These are phyloP conservation scores for Colletotrichum graminicola DNA, from an alignment of 2,329 filamentous ascomycete genomes.

Conservation along the genomic window DNA sequence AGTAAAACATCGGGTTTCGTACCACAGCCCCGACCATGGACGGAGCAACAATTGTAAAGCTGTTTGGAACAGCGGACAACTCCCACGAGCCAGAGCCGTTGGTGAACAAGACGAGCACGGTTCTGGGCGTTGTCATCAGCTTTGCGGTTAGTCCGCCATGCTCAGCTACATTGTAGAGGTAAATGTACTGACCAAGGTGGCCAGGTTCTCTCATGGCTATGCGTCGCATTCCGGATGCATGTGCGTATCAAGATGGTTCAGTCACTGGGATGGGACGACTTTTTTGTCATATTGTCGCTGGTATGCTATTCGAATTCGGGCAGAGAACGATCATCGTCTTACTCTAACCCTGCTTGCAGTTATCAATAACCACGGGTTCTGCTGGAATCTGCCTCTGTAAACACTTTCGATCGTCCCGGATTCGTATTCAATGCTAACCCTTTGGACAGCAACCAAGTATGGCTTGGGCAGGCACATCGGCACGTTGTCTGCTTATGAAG, in stretches of 20 bases:
- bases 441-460: constrained; percentile 43
- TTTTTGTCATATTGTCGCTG: constrained; percentile 51
- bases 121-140: constrained; percentile 48
- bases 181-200: background rate
- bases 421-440: background rate
- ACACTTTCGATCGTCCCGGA: background rate
- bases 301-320: constrained; percentile 44
- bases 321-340: background rate
- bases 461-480: constrained; percentile 46
- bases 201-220: constrained; percentile 49
- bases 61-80: constrained; percentile 35
- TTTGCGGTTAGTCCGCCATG: constrained; percentile 45
- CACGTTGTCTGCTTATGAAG: constrained; percentile 38
- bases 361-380: constrained; percentile 23
- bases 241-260: constrained; percentile 46
- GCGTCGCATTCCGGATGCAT: constrained; percentile 47
- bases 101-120: constrained; percentile 47
- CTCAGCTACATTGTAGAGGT: rapidly evolving
- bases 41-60: constrained; percentile 12
- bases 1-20: constrained; percentile 3
- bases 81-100: constrained; percentile 47
- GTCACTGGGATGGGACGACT: constrained; percentile 52
- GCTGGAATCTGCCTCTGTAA: constrained; percentile 29
- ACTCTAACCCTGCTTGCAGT: background rate
- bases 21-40: constrained; percentile 27